phyloP scores from a whole-genome alignment of 2,329 filamentous ascomycete genomes.

The Mycocentrospora acerina region DNA sequence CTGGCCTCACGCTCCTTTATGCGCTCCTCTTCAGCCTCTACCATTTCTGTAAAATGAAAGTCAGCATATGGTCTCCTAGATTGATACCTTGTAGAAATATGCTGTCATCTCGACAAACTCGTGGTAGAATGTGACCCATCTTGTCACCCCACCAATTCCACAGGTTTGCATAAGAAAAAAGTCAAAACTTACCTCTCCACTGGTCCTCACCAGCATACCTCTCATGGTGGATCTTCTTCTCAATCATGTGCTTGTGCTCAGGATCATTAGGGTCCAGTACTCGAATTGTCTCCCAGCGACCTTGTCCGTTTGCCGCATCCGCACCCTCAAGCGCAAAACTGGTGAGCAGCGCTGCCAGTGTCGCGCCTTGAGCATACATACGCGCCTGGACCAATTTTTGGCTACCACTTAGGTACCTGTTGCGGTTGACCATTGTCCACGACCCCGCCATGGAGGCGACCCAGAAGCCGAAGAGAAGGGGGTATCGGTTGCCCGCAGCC shows the following conservation, averaged over 20 bases:
- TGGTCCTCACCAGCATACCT: constrained; percentile 86
- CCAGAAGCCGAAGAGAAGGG: constrained; percentile 82
- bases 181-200: constrained; percentile 71
- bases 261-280: constrained; percentile 79
- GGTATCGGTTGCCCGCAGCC: constrained; percentile 79
- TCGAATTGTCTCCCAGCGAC: constrained; percentile 82
- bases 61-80: constrained; percentile 13
- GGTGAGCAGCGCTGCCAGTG: constrained; percentile 78
- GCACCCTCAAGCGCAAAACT: constrained; percentile 78
- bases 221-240: constrained; percentile 87
- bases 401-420: constrained; percentile 69
- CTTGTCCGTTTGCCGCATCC: constrained; percentile 75
- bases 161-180: background rate
- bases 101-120: no score
- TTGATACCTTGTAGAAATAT: background rate
- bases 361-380: constrained; percentile 90
- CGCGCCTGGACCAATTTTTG: constrained; percentile 95
- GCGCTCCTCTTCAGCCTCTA: constrained; percentile 72
- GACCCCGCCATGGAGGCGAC: constrained; percentile 75
- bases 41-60: constrained; percentile 65
- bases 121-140: constrained; percentile 14
- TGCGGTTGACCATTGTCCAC: constrained; percentile 74
- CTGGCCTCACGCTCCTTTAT: constrained; percentile 52
- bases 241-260: constrained; percentile 77
- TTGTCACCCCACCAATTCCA: background rate